These are phyloP conservation scores for Ustilago shanxiensis DNA, from an alignment of 1,284 basidiomycete genomes.

Conservation along the genomic window DNA sequence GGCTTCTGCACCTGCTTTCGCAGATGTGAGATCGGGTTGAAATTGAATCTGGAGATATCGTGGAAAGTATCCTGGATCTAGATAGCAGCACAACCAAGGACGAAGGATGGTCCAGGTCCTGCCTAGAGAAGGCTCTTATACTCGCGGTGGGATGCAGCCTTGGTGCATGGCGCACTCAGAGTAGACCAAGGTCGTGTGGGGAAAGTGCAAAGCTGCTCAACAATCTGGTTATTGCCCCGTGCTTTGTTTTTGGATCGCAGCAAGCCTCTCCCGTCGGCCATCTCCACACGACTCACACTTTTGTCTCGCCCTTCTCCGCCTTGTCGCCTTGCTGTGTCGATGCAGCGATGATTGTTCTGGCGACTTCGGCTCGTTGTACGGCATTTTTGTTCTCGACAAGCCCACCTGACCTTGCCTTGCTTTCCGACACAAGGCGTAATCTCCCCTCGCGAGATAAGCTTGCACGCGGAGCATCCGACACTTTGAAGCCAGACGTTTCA, in stretches of 20 bases:
- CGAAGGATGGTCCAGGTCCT: too few species aligned
- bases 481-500: not conserved
- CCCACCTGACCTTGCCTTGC: slow-evolving; percentile 22
- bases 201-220: not conserved
- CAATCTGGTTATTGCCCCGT: slow-evolving; percentile 16
- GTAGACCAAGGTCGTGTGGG: slow-evolving; percentile 4
- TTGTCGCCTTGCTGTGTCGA: not conserved
- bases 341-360: not conserved
- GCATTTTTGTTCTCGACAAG: not conserved
- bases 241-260: slow-evolving; percentile 11
- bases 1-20: not conserved
- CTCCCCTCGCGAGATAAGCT: slow-evolving; percentile 8
- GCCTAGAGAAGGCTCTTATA: slow-evolving; percentile 12
- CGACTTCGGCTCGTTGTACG: slow-evolving; percentile 14
- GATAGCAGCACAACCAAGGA: not conserved
- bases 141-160: slow-evolving; percentile 1
- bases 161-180: not conserved
- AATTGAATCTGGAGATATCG: not conserved
- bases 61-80: slow-evolving; percentile 3
- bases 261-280: slow-evolving; percentile 4
- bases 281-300: not conserved
- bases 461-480: not conserved
- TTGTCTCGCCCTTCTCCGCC: not conserved
- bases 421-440: slow-evolving; percentile 5
- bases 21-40: not conserved